A percentile compares a stretch with the other conserved stretches of the same genome.
phyloP scores from a whole-genome alignment of 345 rosid genomes.

The Brassica carinata region DNA sequence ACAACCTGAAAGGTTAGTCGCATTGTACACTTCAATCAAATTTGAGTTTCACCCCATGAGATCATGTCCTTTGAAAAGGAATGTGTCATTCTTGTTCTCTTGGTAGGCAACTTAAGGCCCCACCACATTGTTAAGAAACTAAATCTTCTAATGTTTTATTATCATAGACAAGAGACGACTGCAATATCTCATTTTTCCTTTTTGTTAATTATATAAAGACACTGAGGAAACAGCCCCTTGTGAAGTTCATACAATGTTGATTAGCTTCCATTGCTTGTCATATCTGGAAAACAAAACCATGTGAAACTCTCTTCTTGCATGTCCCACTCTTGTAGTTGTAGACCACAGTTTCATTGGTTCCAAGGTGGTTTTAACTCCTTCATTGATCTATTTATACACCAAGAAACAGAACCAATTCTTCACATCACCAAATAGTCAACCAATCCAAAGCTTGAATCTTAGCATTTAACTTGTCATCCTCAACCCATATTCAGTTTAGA shows the following conservation, averaged over 20 bases:
- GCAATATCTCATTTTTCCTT: neutral
- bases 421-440: slow-evolving; percentile 15
- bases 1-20: slow-evolving; percentile 17
- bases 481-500: neutral
- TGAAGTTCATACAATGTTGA: slow-evolving; percentile 6
- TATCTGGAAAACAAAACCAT: slow-evolving; percentile 12
- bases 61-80: slow-evolving; percentile 16
- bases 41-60: neutral
- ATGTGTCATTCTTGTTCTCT: neutral
- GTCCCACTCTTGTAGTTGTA: slow-evolving; percentile 31
- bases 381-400: slow-evolving; percentile 15
- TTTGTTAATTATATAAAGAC: neutral
- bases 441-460: slow-evolving; percentile 1
- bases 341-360: slow-evolving; percentile 1
- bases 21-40: neutral
- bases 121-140: slow-evolving; percentile 4
- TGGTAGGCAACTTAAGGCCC: slow-evolving; percentile 23
- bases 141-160: neutral
- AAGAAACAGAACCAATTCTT: slow-evolving; percentile 1
- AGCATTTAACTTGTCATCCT: neutral
- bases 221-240: slow-evolving; percentile 17
- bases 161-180: neutral
- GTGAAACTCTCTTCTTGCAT: slow-evolving; percentile 8
- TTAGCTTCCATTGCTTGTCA: slow-evolving; percentile 24
- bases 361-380: neutral